Base-by-base conservation (phyloP, 2,329 filamentous ascomycete genomes). In the Lasiodiplodia theobromae region DNA sequence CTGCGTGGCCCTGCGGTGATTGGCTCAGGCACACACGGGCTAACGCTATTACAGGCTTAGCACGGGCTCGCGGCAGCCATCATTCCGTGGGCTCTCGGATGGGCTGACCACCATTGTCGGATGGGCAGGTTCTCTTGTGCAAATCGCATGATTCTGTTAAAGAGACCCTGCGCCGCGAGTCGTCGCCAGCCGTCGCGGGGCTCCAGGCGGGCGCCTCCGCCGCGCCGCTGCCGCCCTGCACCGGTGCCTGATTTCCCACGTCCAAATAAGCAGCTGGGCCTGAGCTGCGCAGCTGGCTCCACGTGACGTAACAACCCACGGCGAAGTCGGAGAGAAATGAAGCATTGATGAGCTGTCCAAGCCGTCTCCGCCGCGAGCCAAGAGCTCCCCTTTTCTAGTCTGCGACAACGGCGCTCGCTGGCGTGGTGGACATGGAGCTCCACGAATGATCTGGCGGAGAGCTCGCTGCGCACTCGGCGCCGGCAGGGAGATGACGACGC, bases 241-340 rank as follows among this genome's bases (percentile, higher is more conserved):
- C 38, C 11, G 18, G 40, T 47, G 40, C 40, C 40, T 21, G 40
- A 16, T 47, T 44, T n/a, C n/a, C 44, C 54, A 38, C 34, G 54
- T 58, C 54, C 54, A 40, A 40, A 23, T 40, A 58, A 58, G 57
- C 57, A 47, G 57, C 57, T n/a, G 18, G 38, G 40, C 23, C 23
- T 51, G 38, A 34, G 38, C 38, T 47, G 38, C 38, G 23, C 6
- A 18, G 18, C 34, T 16, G 11, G 60, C 47, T 31, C 44, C 44
- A 52, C 60, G 60, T 64, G 60, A 64, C 60, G 60, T 52, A 64
- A 52, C 44, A 49, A 12, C n/a, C 6, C 44, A 44, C 60, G 47
- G 60, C 60, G 60, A 64, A 52, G 47, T 64, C 60, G 60, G 60
- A 64, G 47, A 64, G 44, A 51, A 25, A 49, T 23, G 60, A 64